Evolutionary conservation across 441 rosid genomes (phyloP).

Genomic region (Aquilaria agallochum): DNA sequence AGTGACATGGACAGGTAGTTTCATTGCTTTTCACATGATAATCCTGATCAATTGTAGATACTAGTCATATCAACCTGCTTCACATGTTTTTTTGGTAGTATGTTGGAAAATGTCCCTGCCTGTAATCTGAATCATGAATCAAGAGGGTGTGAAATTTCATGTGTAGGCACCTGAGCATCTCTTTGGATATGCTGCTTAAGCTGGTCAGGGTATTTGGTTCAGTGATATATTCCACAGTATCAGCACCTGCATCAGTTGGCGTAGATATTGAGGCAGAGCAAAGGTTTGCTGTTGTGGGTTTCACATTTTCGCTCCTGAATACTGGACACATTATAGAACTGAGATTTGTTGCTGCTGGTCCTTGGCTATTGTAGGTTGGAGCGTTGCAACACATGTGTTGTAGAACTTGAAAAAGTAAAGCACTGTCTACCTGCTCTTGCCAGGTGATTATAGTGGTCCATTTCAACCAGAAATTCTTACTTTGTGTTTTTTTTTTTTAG

Average conservation of each 20-base stretch:
- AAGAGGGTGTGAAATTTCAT: conserved; percentile 5
- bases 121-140: neutral
- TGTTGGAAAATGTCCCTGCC: no score
- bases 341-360: conserved; percentile 15
- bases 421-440: conserved; percentile 52
- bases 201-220: conserved; percentile 81
- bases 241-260: conserved; percentile 82
- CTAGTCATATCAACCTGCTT: no score
- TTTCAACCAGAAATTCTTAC: no score
- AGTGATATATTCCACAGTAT: conserved; percentile 72
- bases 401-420: conserved; percentile 91
- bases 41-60: no score
- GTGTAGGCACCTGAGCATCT: conserved; percentile 76
- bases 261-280: conserved; percentile 98
- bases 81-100: no score
- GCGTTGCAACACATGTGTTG: conserved; percentile 77
- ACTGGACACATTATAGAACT: neutral
- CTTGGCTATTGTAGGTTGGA: conserved; percentile 53
- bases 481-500: conserved; percentile 1
- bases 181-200: conserved; percentile 80
- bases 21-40: no score
- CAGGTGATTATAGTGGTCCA: conserved; percentile 35
- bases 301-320: neutral
- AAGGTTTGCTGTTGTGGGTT: conserved; percentile 44
- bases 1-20: conserved; percentile 80